Evolutionary conservation across 345 rosid genomes (phyloP).

Genomic region (Geranium brycei): DNA sequence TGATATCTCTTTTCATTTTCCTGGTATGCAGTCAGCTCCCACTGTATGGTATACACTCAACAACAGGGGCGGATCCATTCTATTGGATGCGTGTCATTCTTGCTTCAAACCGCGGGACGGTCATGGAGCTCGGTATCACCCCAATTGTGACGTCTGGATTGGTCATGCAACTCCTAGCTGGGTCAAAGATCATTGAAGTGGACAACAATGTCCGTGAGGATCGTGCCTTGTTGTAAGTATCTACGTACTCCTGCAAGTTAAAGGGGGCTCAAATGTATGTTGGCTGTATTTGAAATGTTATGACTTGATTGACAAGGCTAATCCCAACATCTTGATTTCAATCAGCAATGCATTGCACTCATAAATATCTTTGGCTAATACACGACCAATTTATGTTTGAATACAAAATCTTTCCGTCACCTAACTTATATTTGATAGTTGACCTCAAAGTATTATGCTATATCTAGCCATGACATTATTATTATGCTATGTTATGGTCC

Average conservation of each 20-base stretch:
- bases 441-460: too few relatives aligned
- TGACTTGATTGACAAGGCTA: constrained; percentile 4
- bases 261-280: constrained; percentile 2
- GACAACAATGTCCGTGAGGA: constrained; percentile 24
- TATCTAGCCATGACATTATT: too few relatives aligned
- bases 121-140: constrained; percentile 26
- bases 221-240: constrained; percentile 20
- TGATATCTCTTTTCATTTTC: constrained; percentile 21
- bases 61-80: constrained; percentile 23
- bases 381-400: too few relatives aligned
- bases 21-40: constrained; percentile 23
- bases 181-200: constrained; percentile 23
- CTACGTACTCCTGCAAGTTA: too few relatives aligned
- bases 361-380: too few relatives aligned
- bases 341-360: too few relatives aligned
- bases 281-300: constrained; percentile 3
- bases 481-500: too few relatives aligned
- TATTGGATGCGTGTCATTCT: constrained; percentile 26
- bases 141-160: constrained; percentile 24
- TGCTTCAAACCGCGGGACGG: constrained; percentile 23
- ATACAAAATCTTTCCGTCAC: too few relatives aligned
- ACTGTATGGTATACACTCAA: constrained; percentile 22
- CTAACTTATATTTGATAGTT: too few relatives aligned
- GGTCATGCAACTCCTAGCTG: constrained; percentile 20
- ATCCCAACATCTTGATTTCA: constrained; percentile 4